Base-by-base conservation (phyloP, 805 yeast genomes). In the Zygosaccharomyces pseudorouxii region DNA sequence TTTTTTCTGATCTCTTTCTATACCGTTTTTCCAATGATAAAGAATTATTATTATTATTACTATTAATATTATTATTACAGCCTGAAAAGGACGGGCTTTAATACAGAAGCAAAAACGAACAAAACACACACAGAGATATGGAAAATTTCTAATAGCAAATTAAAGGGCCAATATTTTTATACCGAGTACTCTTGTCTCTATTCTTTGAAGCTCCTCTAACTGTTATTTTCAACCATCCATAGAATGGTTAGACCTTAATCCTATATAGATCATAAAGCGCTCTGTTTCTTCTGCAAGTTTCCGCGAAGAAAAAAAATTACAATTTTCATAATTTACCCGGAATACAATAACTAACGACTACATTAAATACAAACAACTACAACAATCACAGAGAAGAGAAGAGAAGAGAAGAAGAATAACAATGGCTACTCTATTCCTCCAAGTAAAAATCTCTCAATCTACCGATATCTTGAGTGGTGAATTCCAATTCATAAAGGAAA, bases 381-480 rank as follows among this genome's bases (percentile, higher is more conserved):
- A 41, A 41, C 4, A 19, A 7, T 19, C 7, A 12, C 4, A 39
- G 7, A 18, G 30, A 22, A 8, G 10, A 38, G n/a, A 5, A 19
- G n/a, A 25, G 23, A 30, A 25, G 33, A 9, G 7, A 19, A 5
- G n/a, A 12, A 7, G 16, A 29, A 16, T 36, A 35, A 18, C 37
- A 16, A 33, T 6, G 3, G 11, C 20, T n/a, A 14, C 37, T 16
- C 20, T 41, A 41, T 16, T 41, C 52, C 20, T 58, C 58, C 46
- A 68, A 40, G 38, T 75, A 56, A 27, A 71, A 67, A 8, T 54
- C 49, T 50, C 64, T 65, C 18, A 78, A 67, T 5, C 23, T 55
- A 4, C 53, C 56, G 12, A 82, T 58, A 39, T 82, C 87, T 1
- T 60, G 67, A 1, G 65, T 60, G 1, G 71, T 57, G 36, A 84